Base-by-base conservation (phyloP, 371 early-diverging fungal species). In the Mucor mucedo region DNA sequence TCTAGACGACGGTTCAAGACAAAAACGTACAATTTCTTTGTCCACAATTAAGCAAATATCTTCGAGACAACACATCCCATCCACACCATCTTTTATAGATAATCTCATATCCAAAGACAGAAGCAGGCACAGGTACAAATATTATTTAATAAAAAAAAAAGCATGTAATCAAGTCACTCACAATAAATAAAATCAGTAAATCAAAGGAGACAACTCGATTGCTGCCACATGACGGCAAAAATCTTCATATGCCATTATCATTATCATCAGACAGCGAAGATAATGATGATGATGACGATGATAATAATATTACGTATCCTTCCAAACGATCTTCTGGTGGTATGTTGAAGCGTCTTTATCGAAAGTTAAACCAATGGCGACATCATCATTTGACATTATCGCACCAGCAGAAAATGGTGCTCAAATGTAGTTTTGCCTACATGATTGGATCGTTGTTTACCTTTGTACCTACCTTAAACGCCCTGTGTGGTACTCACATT, bases 391-490 rank as follows among this genome's bases (percentile, higher is more conserved):
- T 54, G 39, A 33, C 40, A 9, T 32, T 74, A 14, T 68, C 72
- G 0, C 64, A 65, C 35, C 70, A 74, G 0, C 75, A 79, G 47
- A 80, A 69, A n/a, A 72, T 77, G 28, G 80, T 87, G 5, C 62
- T 89, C 21, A 89, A 89, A 62, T 83, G 86, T 33, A 79, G 84
- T 13, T 55, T 89, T 35, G 86, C 88, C n/a, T 89, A 87, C 61
- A 76, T 85, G 42, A 27, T 86, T 40, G 89, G 72, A 0, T 87
- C 86, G 1, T 62, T 86, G 5, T 75, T 87, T 50, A 87, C 89
- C 0, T 89, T 87, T 73, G 71, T 82, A 4, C 89, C 89, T 8
- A 41, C 56, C 4, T 66, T 87, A 39, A 78, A 73, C 53, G 77
- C 79, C 11, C 42, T 71, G 10, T 73, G 81, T 59, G 82, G 84